Conservation (phyloP, 106 monocot species). For the Acorus calamus region DNA sequence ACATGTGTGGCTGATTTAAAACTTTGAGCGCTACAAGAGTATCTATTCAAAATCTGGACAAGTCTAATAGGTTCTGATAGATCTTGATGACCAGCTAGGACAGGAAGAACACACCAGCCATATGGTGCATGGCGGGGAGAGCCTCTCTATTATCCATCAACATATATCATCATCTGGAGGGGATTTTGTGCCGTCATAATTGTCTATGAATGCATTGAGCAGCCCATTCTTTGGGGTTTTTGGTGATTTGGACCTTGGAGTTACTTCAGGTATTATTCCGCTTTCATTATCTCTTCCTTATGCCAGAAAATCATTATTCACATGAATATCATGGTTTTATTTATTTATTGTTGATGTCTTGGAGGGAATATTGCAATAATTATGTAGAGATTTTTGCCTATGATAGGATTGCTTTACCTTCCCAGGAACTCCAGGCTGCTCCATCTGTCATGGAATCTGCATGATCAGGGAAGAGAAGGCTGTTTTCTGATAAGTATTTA, state of each 20-base stretch:
- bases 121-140: constrained; percentile 1
- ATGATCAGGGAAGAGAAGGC: constrained; percentile 23
- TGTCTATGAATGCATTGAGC: neutral
- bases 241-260: constrained; percentile 1
- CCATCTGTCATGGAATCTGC: constrained; percentile 14
- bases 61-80: constrained; percentile 2
- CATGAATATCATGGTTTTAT: too few relatives aligned
- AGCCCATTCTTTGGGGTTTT: constrained; percentile 22
- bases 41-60: constrained; percentile 1
- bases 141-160: constrained; percentile 33
- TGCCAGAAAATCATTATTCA: too few relatives aligned
- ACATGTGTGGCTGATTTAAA: neutral
- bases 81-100: constrained; percentile 3
- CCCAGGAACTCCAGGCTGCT: constrained; percentile 33
- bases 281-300: too few relatives aligned
- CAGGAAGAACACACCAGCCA: constrained; percentile 10
- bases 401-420: constrained; percentile 22
- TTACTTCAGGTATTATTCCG: constrained; percentile 14
- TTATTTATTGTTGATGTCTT: too few relatives aligned
- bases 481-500: constrained; percentile 30
- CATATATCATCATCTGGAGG: constrained; percentile 16
- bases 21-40: neutral
- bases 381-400: neutral
- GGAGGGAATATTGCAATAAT: too few relatives aligned
- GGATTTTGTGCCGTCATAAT: constrained; percentile 1